A percentile compares a stretch with the other conserved stretches of the same genome.
phyloP scores from a whole-genome alignment of 441 rosid genomes.

The Euphorbia schlechtendalii region DNA sequence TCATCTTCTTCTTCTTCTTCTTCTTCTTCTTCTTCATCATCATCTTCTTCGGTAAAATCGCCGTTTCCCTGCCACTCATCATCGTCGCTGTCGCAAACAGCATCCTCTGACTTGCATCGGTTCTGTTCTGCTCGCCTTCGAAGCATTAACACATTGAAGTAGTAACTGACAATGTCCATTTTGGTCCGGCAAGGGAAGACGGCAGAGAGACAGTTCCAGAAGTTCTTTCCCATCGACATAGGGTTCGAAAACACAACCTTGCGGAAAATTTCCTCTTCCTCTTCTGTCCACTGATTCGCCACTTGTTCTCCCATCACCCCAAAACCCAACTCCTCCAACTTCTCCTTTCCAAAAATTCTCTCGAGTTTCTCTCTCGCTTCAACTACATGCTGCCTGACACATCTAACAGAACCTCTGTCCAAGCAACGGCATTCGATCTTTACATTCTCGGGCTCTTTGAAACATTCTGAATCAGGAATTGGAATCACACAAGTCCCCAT shows the following conservation, averaged over 20 bases:
- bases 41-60: constrained; percentile 20
- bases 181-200: constrained; percentile 34
- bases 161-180: constrained; percentile 39
- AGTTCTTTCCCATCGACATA: constrained; percentile 29
- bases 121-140: constrained; percentile 40
- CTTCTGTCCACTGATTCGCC: constrained; percentile 36
- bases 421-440: constrained; percentile 29
- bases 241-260: constrained; percentile 39
- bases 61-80: constrained; percentile 51
- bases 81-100: constrained; percentile 54
- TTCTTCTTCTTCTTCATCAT: too few species aligned
- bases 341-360: constrained; percentile 32
- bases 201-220: constrained; percentile 37
- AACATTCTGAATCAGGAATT: constrained; percentile 25
- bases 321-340: constrained; percentile 34
- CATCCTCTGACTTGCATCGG: constrained; percentile 29
- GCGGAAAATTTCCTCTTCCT: constrained; percentile 33
- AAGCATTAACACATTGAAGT: constrained; percentile 46
- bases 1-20: too few species aligned
- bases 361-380: constrained; percentile 33
- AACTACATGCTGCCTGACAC: constrained; percentile 36
- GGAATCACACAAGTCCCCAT: constrained; percentile 38
- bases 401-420: constrained; percentile 39
- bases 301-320: constrained; percentile 46
- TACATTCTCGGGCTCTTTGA: constrained; percentile 17